Evolutionary conservation across 257 asterid species (phyloP).

Genomic region (Ehretia macrophylla): DNA sequence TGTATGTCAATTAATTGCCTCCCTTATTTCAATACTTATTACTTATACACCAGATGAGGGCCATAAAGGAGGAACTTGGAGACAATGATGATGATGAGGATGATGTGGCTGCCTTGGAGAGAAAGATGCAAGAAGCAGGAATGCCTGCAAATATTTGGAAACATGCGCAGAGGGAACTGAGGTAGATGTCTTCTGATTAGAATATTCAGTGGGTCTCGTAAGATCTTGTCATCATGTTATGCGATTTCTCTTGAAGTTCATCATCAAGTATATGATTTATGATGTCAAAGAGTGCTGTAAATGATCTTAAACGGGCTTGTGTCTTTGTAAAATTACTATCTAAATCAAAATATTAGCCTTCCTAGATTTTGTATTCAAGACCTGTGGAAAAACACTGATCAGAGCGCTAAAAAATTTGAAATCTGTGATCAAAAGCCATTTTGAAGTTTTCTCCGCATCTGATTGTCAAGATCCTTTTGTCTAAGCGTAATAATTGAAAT

Average conservation of each 20-base stretch:
- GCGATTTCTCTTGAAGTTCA: not conserved
- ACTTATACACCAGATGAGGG: slow-evolving; percentile 75
- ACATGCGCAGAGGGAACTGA: slow-evolving; percentile 89
- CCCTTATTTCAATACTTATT: slow-evolving; percentile 12
- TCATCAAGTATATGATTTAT: not conserved
- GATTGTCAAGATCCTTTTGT: too few relatives aligned
- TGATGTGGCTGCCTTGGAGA: slow-evolving; percentile 88
- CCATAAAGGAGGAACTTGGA: slow-evolving; percentile 97
- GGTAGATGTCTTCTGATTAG: slow-evolving; percentile 36
- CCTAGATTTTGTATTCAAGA: too few relatives aligned
- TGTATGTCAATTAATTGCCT: not conserved
- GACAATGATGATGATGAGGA: slow-evolving; percentile 97
- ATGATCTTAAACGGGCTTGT: too few relatives aligned
- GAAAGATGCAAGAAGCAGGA: slow-evolving; percentile 94
- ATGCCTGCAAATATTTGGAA: slow-evolving; percentile 97
- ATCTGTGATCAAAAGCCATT: too few relatives aligned
- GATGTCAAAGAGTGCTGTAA: not conserved
- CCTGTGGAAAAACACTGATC: too few relatives aligned
- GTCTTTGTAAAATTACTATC: too few relatives aligned
- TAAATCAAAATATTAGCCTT: too few relatives aligned
- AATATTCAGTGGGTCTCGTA: not conserved
- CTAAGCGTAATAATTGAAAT: too few relatives aligned
- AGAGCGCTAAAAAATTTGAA: too few relatives aligned
- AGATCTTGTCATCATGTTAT: not conserved
- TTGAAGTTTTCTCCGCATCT: too few relatives aligned